Base-by-base conservation (phyloP, 139 green algal genomes). In the Chlamydomonas asymmetrica region DNA sequence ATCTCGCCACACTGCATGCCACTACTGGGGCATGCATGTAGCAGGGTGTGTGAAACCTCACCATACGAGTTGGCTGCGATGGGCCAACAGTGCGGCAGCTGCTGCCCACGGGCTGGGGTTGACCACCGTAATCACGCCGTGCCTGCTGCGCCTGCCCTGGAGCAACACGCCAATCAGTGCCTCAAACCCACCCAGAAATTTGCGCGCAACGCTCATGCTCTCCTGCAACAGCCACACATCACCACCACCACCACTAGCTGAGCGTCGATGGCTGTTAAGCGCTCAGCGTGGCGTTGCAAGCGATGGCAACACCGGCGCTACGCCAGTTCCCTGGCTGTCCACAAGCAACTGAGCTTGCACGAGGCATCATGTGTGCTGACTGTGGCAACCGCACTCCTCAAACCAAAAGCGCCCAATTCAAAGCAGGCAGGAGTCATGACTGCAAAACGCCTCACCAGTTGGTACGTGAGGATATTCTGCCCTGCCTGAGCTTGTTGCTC, bases 61-160 rank as follows among this genome's bases (percentile, higher is more conserved):
- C 84, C 84, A 89, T 7, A 86, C 77, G 49, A 80, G 72, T 74
- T 89, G 84, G 66, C 73, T 85, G 27, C 57, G 27, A 35, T 89
- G 84, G 29, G 73, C 61, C 0, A 40, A 35, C 84, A 89, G 85
- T 23, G 84, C 84, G 1, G 38, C 57, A 6, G 82, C n/a, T 27
- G 29, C 39, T 3, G 43, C 4, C n/a, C 34, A 37, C 5, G 72
- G 70, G 25, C 57, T 41, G 29, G 66, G 29, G 38, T 73, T 60
- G 3, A 54, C 65, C 63, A 71, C 23, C 16, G 69, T 10, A 39
- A 50, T n/a, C n/a, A n/a, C n/a, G n/a, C n/a, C n/a, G n/a, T n/a
- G n/a, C n/a, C n/a, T n/a, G n/a, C n/a, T n/a, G n/a, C n/a, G n/a
- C n/a, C n/a, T n/a, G n/a, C n/a, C n/a, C n/a, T n/a, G n/a, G n/a